Percentiles rank a stretch among this genome's conserved stretches.
These are phyloP conservation scores for Nyssa sinensis DNA, from an alignment of 148 eudicot species.

Conservation along the genomic window DNA sequence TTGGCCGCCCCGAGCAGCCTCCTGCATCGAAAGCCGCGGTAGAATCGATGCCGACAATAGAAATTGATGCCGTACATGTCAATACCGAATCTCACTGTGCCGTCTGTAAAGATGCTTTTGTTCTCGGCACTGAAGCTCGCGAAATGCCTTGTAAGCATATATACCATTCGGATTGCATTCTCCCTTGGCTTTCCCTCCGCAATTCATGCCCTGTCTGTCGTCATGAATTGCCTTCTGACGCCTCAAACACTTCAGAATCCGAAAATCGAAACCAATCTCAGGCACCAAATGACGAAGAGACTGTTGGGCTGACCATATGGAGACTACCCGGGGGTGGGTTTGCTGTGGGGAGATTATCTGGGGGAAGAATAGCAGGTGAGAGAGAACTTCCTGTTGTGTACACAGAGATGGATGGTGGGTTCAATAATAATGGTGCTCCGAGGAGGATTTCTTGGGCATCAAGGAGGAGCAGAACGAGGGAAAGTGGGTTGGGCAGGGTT, in stretches of 20 bases:
- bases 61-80: slow-evolving; percentile 28
- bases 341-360: slow-evolving; percentile 44
- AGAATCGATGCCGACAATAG: slow-evolving; percentile 41
- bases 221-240: slow-evolving; percentile 35
- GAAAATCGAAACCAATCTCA: neutral
- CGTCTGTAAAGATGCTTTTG: slow-evolving; percentile 45
- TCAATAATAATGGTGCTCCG: slow-evolving; percentile 25
- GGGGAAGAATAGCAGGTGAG: slow-evolving; percentile 27
- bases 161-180: slow-evolving; percentile 49
- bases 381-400: slow-evolving; percentile 40
- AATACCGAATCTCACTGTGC: slow-evolving; percentile 45
- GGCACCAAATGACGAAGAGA: slow-evolving; percentile 1
- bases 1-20: slow-evolving; percentile 35
- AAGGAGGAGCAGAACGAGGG: slow-evolving; percentile 30
- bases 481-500: slow-evolving; percentile 27
- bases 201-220: slow-evolving; percentile 58
- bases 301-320: slow-evolving; percentile 48
- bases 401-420: slow-evolving; percentile 47
- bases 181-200: slow-evolving; percentile 42
- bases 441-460: slow-evolving; percentile 41
- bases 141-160: slow-evolving; percentile 62
- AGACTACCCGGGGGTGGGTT: slow-evolving; percentile 51
- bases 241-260: neutral
- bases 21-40: slow-evolving; percentile 46
- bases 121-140: slow-evolving; percentile 40